A percentile compares a stretch with the other conserved stretches of the same genome.
phyloP scores from a whole-genome alignment of 805 yeast species.

The Ogataea nakhonphanomensis region DNA sequence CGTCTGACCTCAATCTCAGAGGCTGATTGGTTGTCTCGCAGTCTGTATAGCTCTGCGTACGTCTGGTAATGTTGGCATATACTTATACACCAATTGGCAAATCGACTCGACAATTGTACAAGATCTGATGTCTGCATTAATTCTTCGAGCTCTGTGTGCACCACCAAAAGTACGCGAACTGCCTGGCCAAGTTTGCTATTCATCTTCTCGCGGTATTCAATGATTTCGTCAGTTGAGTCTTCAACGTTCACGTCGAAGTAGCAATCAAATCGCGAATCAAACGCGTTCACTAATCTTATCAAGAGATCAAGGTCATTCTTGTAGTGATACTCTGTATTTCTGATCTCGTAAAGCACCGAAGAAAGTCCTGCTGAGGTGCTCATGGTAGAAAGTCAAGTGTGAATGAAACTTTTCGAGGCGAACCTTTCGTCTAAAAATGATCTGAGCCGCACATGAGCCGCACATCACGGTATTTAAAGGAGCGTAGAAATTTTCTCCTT shows the following conservation, averaged over 20 bases:
- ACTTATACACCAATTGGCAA: constrained; percentile 27
- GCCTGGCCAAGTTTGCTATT: constrained; percentile 19
- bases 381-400: neutral
- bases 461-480: constrained; percentile 8
- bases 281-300: constrained; percentile 20
- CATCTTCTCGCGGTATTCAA: constrained; percentile 16
- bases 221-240: constrained; percentile 25
- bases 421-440: constrained; percentile 1
- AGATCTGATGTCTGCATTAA: constrained; percentile 14
- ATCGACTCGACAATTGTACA: constrained; percentile 11
- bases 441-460: constrained; percentile 12
- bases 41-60: constrained; percentile 23
- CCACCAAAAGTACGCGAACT: constrained; percentile 14
- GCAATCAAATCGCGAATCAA: constrained; percentile 28
- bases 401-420: neutral
- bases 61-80: constrained; percentile 19
- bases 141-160: constrained; percentile 20
- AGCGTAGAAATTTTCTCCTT: constrained; percentile 1
- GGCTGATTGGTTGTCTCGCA: constrained; percentile 23
- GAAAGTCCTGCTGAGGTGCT: constrained; percentile 1
- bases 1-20: constrained; percentile 29
- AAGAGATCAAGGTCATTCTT: constrained; percentile 21
- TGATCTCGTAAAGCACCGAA: constrained; percentile 11
- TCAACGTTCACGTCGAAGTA: constrained; percentile 29
- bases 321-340: constrained; percentile 20